Evolutionary conservation across 352 stramenopile species (phyloP).

Genomic region (Globisporangium polare): DNA sequence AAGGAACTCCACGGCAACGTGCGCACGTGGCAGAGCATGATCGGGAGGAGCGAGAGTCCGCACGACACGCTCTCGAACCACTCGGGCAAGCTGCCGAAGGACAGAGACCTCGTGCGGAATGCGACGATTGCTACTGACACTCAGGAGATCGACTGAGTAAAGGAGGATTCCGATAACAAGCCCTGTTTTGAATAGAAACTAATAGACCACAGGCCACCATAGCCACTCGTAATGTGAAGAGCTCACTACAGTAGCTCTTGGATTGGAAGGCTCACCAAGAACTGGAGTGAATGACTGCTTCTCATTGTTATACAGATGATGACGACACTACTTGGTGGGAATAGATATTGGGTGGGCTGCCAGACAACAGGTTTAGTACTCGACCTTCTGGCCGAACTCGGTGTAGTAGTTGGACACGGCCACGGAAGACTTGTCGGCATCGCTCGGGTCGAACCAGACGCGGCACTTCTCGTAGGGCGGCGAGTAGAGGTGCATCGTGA

Average conservation of each 20-base stretch:
- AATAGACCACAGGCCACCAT: background rate
- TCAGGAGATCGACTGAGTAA: constrained; percentile 2
- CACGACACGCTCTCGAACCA: constrained; percentile 30
- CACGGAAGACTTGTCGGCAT: constrained; percentile 58
- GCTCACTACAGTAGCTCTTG: background rate
- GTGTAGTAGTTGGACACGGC: constrained; percentile 81
- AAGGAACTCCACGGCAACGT: constrained; percentile 50
- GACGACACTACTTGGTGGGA: no score
- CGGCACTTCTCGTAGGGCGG: constrained; percentile 91
- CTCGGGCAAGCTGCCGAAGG: constrained; percentile 18
- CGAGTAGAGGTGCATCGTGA: constrained; percentile 92
- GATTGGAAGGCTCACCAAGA: background rate
- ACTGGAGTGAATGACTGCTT: background rate
- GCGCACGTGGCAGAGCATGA: constrained; percentile 42
- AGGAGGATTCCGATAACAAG: background rate
- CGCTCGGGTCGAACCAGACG: constrained; percentile 74
- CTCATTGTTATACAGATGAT: background rate
- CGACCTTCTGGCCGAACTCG: constrained; percentile 62
- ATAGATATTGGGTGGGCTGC: background rate
- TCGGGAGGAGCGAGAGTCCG: constrained; percentile 23
- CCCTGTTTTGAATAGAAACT: constrained; percentile 5
- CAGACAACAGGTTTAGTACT: constrained; percentile 14
- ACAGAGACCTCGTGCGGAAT: constrained; percentile 5
- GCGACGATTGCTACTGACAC: background rate
- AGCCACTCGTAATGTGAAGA: background rate